phyloP scores from a whole-genome alignment of 352 stramenopile species.

The Globisporangium megalacanthum region DNA sequence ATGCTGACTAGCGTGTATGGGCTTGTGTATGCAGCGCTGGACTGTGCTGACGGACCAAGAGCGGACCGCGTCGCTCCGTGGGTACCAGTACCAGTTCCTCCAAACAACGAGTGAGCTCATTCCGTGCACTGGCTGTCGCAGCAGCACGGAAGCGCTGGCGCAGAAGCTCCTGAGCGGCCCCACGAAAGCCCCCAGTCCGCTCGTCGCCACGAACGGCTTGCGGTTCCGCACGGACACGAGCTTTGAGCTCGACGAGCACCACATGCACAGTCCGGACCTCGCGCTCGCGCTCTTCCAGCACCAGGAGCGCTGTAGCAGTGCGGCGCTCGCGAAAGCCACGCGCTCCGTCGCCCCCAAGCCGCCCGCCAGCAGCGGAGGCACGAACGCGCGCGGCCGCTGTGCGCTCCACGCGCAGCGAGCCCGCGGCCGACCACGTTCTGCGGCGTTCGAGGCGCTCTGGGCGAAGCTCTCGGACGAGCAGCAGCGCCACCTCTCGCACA shows the following conservation, averaged over 20 bases:
- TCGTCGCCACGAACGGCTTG: slow-evolving; percentile 48
- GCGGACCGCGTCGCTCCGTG: slow-evolving; percentile 57
- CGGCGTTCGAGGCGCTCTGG: slow-evolving; percentile 76
- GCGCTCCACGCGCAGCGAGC: slow-evolving; percentile 72
- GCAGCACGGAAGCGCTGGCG: slow-evolving; percentile 68
- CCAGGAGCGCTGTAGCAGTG: slow-evolving; percentile 61
- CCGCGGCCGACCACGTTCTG: slow-evolving; percentile 59
- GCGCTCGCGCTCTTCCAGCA: slow-evolving; percentile 73
- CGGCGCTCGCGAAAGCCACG: slow-evolving; percentile 45
- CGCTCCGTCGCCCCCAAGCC: slow-evolving; percentile 23
- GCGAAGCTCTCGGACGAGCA: slow-evolving; percentile 72
- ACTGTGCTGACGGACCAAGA: slow-evolving; percentile 72
- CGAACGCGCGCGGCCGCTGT: slow-evolving; percentile 51
- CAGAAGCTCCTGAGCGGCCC: slow-evolving; percentile 52
- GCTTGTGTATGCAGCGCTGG: slow-evolving; percentile 43
- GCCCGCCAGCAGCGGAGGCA: slow-evolving; percentile 16
- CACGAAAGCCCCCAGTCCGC: neutral
- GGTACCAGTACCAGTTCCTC: slow-evolving; percentile 62
- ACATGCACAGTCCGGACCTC: slow-evolving; percentile 58
- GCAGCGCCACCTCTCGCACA: slow-evolving; percentile 75
- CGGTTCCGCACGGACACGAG: slow-evolving; percentile 50
- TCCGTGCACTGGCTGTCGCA: slow-evolving; percentile 74
- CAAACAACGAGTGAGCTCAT: slow-evolving; percentile 67
- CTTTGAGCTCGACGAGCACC: slow-evolving; percentile 65
- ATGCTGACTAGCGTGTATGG: slow-evolving; percentile 5